phyloP scores from a whole-genome alignment of 2,329 filamentous ascomycete genomes.

The Calonectria pseudoreteaudii region DNA sequence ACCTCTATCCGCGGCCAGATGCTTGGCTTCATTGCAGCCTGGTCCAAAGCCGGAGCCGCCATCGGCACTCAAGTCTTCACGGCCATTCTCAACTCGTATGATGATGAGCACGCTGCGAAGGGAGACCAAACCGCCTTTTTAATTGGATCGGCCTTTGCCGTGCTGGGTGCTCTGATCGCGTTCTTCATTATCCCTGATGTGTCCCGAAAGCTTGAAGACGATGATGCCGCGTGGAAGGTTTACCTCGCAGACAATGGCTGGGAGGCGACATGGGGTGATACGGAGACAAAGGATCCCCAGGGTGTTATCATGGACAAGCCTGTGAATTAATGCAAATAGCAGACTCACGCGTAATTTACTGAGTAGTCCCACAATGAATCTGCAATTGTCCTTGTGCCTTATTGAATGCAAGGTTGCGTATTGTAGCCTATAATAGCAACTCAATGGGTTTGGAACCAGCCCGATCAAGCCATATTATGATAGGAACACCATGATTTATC shows the following conservation, averaged over 20 bases:
- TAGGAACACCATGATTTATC: background rate
- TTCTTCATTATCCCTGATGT: conserved; percentile 43
- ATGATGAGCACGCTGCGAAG: conserved; percentile 50
- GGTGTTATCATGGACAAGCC: conserved; percentile 26
- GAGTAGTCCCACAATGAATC: background rate
- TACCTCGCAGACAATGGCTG: conserved; percentile 44
- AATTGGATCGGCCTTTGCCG: conserved; percentile 62
- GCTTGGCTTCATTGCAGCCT: conserved; percentile 59
- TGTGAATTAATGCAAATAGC: background rate
- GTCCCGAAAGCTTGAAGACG: conserved; percentile 41
- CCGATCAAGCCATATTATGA: background rate
- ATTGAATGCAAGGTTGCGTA: background rate
- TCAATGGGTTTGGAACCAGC: background rate
- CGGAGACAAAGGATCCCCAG: conserved; percentile 40
- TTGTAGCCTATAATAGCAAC: background rate
- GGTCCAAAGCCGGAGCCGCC: conserved; percentile 62
- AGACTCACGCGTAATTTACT: background rate
- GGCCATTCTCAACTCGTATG: conserved; percentile 59
- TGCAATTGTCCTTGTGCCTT: background rate
- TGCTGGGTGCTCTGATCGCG: conserved; percentile 52
- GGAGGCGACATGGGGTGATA: conserved; percentile 45
- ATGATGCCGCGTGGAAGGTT: conserved; percentile 46
- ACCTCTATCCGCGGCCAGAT: conserved; percentile 62
- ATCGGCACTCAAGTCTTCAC: conserved; percentile 64
- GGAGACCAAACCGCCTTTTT: conserved; percentile 63